Base-by-base conservation (phyloP, 2,329 filamentous ascomycete species). In the Sclerotinia glacialis region DNA sequence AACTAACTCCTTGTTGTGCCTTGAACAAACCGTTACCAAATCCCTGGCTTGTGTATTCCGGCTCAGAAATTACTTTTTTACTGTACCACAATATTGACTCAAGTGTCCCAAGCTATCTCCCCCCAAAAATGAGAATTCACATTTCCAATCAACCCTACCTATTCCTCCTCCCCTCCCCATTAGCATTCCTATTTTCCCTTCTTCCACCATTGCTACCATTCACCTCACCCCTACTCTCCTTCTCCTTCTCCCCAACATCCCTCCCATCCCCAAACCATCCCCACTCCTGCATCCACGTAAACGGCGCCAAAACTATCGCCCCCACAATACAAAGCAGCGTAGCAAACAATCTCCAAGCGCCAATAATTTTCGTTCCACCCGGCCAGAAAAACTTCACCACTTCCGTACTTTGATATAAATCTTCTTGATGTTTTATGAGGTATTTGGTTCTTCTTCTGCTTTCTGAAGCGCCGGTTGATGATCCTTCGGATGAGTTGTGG, bases 381-480 rank as follows among this genome's bases (percentile, higher is more conserved):
- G 89, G 86, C 21, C 84, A 73, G 23, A 93, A 72, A 74, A 96
- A 95, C 72, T 89, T 88, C 68, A 94, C 80, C 69, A 88, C 89
- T 71, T 96, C 89, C 59, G 87, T 88, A 0, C 86, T 82, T 73
- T 94, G 91, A 74, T 96, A 96, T 9, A 93, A 79, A 75, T 97
- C 92, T 71, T 96, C 88, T 76, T 97, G 93, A 23, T 82, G 84
- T 8, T 81, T 77, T 69, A 96, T 93, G 75, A 88, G 90, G 79
- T 93, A 95, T 67, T 82, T 83, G 50, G 67, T 59, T 31, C 50
- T 53, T 34, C 50, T 31, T 34, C 50, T 31, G 9, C 28, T 11
- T 53, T 53, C 50, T 21, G 50, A 53, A 34, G 50, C 28, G 18
- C 12, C 28, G 7, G 50, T 3, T 21, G 50, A 53, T 18, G 50